Conservation (phyloP, 2,329 filamentous ascomycete genomes). For the Clarireedia monteithiana region DNA sequence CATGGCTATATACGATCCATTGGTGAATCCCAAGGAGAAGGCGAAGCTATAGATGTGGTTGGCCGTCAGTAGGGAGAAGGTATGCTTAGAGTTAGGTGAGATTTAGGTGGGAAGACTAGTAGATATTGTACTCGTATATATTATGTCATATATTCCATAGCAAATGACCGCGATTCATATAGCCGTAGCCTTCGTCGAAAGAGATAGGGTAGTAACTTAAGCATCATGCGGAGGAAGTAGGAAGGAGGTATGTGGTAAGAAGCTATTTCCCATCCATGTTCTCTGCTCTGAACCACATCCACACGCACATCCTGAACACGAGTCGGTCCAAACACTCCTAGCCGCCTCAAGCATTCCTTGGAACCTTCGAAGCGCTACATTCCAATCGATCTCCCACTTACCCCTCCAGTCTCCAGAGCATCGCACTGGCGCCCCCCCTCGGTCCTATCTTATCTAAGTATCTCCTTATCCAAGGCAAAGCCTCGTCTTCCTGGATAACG, state of each 20-base stretch:
- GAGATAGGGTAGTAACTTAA: too few species aligned
- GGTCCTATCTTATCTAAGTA: neutral
- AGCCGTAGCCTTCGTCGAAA: too few species aligned
- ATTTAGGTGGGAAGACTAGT: neutral
- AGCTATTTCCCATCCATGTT: too few species aligned
- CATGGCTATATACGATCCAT: conserved; percentile 35
- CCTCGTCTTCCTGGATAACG: too few species aligned
- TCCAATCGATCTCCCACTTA: neutral
- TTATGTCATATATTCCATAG: neutral
- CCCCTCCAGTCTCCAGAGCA: neutral
- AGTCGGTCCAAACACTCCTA: neutral
- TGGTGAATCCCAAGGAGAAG: conserved; percentile 39
- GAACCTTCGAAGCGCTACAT: neutral
- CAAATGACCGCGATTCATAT: too few species aligned
- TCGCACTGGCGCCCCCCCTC: neutral
- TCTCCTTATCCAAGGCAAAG: neutral
- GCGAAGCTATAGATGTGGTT: conserved; percentile 35
- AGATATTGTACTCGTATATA: neutral
- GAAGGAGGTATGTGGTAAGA: too few species aligned
- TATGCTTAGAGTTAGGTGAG: neutral
- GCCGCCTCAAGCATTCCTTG: neutral
- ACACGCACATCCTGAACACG: neutral
- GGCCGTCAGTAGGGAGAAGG: neutral
- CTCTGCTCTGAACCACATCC: too few species aligned
- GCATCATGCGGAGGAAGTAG: too few species aligned